phyloP scores from a whole-genome alignment of 164 flowering plant genomes.

The Annona cherimola region DNA sequence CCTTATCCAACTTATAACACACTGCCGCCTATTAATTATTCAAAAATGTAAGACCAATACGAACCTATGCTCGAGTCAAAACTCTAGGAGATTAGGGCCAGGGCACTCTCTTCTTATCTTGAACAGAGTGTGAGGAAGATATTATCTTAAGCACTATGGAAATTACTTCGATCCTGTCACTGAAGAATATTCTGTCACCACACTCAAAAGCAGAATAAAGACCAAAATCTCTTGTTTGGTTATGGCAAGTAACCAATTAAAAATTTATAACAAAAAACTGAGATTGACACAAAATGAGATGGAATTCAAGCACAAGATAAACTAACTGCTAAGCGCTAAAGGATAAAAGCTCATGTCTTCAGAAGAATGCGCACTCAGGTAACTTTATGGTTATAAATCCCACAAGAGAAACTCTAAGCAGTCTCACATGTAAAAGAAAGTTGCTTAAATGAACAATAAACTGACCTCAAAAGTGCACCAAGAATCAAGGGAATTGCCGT shows the following conservation, averaged over 20 bases:
- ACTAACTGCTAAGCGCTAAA: too few relatives aligned
- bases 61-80: not conserved
- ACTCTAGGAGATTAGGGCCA: not conserved
- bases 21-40: not conserved
- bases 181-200: not conserved
- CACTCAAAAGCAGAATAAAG: not conserved
- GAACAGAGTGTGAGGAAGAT: too few relatives aligned
- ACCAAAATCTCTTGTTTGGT: not conserved
- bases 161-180: not conserved
- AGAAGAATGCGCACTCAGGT: not conserved
- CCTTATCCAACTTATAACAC: not conserved
- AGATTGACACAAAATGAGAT: too few relatives aligned
- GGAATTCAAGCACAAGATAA: not conserved
- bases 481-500: slow-evolving; percentile 63
- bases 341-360: not conserved
- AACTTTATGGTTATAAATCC: too few relatives aligned
- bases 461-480: slow-evolving; percentile 68
- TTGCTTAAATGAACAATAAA: not conserved
- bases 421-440: not conserved
- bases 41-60: not conserved
- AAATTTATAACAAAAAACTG: not conserved
- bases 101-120: too few relatives aligned
- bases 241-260: not conserved
- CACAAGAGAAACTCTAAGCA: not conserved
- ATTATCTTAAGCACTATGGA: not conserved